These are phyloP conservation scores for Geosmithia morbida DNA, from an alignment of 2,329 filamentous ascomycete genomes.

Conservation along the genomic window DNA sequence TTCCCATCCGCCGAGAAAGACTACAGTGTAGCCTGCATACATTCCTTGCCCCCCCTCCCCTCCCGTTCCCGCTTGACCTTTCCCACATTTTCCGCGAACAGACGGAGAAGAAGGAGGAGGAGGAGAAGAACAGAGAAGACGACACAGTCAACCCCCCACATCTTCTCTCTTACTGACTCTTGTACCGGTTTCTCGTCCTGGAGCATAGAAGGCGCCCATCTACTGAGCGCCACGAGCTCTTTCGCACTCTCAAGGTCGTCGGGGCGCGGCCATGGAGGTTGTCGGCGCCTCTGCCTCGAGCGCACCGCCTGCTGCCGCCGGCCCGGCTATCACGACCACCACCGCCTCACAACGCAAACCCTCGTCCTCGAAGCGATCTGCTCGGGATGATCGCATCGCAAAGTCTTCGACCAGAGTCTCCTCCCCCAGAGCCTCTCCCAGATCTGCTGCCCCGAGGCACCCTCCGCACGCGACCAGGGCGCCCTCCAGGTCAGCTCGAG, in stretches of 20 bases:
- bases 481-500: background rate
- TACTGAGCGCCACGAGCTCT: background rate
- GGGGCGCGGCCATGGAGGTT: conserved; percentile 8
- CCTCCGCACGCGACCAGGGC: background rate
- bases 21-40: too few relatives aligned
- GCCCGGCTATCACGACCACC: conserved; percentile 2
- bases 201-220: background rate
- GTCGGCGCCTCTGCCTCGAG: conserved; percentile 6
- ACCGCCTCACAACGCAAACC: background rate
- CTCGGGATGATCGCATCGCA: too few relatives aligned
- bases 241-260: background rate
- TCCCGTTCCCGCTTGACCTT: background rate
- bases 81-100: background rate
- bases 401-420: too few relatives aligned
- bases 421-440: conserved; percentile 1
- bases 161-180: too few relatives aligned
- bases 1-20: too few relatives aligned
- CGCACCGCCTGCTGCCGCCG: conserved; percentile 3
- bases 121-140: too few relatives aligned
- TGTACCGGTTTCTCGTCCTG: background rate
- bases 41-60: too few relatives aligned
- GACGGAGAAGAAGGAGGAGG: too few relatives aligned
- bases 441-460: conserved; percentile 1
- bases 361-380: conserved; percentile 2
- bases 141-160: too few relatives aligned